These are phyloP conservation scores for Malus hybrid DNA, from an alignment of 331 rosid genomes.

Conservation along the genomic window DNA sequence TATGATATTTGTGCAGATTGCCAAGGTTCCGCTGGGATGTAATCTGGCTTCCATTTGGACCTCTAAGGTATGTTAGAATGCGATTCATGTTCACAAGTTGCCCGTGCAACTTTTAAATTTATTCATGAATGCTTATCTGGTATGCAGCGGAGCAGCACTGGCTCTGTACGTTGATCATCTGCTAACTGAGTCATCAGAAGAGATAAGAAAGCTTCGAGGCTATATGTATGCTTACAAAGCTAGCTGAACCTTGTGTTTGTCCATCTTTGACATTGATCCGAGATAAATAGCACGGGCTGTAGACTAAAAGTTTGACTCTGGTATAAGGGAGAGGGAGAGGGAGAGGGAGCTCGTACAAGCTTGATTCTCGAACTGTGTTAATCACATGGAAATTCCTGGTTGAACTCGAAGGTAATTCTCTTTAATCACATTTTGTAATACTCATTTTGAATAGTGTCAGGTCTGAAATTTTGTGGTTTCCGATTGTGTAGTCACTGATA, in stretches of 20 bases:
- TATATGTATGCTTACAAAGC: slow-evolving; percentile 81
- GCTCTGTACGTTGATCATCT: slow-evolving; percentile 83
- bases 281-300: not conserved
- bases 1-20: too few species aligned
- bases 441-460: not conserved
- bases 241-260: slow-evolving; percentile 11
- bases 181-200: slow-evolving; percentile 65
- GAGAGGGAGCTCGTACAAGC: not conserved
- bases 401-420: not conserved
- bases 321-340: not conserved
- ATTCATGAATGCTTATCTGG: slow-evolving; percentile 1
- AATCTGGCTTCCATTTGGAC: slow-evolving; percentile 86
- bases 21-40: slow-evolving; percentile 49
- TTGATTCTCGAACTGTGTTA: not conserved
- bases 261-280: not conserved
- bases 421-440: not conserved
- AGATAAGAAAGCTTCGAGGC: slow-evolving; percentile 66
- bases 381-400: not conserved
- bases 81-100: not conserved
- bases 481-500: not conserved
- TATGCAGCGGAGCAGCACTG: slow-evolving; percentile 66
- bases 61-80: slow-evolving; percentile 42
- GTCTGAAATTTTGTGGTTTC: not conserved
- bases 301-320: not conserved
- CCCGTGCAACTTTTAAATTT: not conserved